These are phyloP conservation scores for Kalmusia sp. DNA, from an alignment of 2,329 filamentous ascomycete genomes.

Conservation along the genomic window DNA sequence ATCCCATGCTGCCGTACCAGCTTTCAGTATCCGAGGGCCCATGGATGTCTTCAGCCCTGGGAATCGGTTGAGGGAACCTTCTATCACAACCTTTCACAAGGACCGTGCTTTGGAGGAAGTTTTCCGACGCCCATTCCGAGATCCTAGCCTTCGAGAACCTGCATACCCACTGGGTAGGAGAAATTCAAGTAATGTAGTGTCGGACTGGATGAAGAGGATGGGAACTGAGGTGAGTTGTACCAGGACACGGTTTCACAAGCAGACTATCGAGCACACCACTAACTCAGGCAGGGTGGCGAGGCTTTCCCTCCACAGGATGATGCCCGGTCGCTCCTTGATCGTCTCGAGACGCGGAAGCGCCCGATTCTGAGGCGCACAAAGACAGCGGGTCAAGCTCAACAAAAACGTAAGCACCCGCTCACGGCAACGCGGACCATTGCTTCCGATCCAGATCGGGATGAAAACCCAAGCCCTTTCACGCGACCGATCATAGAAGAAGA, in stretches of 20 bases:
- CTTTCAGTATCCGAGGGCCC: constrained; percentile 47
- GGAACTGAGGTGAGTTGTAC: constrained; percentile 51
- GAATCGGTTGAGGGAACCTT: constrained; percentile 77
- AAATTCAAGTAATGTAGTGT: constrained; percentile 81
- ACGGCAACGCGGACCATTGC: constrained; percentile 60
- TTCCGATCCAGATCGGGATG: constrained; percentile 67
- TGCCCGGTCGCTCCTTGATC: constrained; percentile 64
- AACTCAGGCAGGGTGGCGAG: constrained; percentile 52
- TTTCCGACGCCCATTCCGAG: constrained; percentile 73
- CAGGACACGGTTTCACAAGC: no score
- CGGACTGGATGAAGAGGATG: constrained; percentile 84
- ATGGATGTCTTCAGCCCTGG: constrained; percentile 74
- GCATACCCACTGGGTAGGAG: constrained; percentile 60
- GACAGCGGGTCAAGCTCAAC: constrained; percentile 41
- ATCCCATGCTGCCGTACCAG: constrained; percentile 62
- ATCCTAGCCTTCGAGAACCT: constrained; percentile 54
- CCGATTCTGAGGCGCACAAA: constrained; percentile 60
- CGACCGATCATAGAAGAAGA: constrained; percentile 55
- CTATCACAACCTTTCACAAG: constrained; percentile 86
- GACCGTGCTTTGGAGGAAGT: constrained; percentile 91
- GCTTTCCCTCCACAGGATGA: constrained; percentile 66
- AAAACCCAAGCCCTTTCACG: constrained; percentile 35
- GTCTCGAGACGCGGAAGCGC: constrained; percentile 61
- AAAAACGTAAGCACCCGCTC: constrained; percentile 55
- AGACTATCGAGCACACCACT: no score